Evolutionary conservation across 2,329 filamentous ascomycete species (phyloP).

Genomic region (Xylariaceae sp.): DNA sequence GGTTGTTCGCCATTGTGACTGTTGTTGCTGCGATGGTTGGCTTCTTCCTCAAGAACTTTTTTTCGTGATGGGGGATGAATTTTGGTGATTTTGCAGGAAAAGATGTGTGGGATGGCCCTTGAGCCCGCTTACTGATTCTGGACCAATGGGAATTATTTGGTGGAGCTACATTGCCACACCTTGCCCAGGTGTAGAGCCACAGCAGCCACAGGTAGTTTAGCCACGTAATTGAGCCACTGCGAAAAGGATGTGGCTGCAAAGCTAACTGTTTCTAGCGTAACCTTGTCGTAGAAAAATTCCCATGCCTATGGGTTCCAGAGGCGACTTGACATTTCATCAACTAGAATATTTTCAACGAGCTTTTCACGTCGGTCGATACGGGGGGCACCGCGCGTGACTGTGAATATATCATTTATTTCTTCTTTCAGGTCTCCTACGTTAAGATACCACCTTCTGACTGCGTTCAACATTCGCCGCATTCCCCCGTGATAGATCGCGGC

Average conservation of each 20-base stretch:
- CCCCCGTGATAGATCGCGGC: constrained; percentile 38
- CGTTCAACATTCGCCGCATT: constrained; percentile 23
- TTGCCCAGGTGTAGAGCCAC: background rate
- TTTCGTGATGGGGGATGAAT: constrained; percentile 32
- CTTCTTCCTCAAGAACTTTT: constrained; percentile 34
- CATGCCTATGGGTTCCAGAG: constrained; percentile 23
- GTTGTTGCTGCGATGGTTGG: constrained; percentile 34
- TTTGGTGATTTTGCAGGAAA: constrained; percentile 34
- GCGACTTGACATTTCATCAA: constrained; percentile 22
- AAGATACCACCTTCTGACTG: constrained; percentile 19
- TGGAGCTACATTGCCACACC: constrained; percentile 16
- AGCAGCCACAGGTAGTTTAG: background rate
- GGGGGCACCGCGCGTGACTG: constrained; percentile 23
- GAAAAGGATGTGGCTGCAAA: constrained; percentile 3
- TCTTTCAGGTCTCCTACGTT: constrained; percentile 7
- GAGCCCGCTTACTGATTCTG: constrained; percentile 29
- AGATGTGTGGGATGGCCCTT: constrained; percentile 35
- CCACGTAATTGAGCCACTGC: background rate
- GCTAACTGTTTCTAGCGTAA: constrained; percentile 11
- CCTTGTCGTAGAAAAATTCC: constrained; percentile 30
- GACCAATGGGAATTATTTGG: constrained; percentile 26
- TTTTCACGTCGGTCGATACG: constrained; percentile 27
- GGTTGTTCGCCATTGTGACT: constrained; percentile 61
- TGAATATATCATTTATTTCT: constrained; percentile 12
- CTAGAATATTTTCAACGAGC: constrained; percentile 12